Evolutionary conservation across 768 basidiomycete genomes (phyloP), one percentile per base, ranked within the genome.

Genomic region (Boletus subparvulus): DNA sequence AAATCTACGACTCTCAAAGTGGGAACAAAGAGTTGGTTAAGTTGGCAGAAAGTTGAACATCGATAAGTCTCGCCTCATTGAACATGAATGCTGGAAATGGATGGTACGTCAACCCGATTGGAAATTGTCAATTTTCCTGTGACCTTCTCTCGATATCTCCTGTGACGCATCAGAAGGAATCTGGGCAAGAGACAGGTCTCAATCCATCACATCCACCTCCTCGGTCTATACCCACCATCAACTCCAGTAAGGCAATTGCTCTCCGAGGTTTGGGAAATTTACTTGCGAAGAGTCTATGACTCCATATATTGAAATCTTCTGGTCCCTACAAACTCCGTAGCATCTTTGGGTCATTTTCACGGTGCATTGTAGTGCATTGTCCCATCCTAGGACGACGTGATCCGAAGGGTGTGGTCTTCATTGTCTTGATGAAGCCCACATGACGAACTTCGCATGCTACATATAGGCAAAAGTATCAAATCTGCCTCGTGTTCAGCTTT

Each of bases 171-270:
- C 58, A 47, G 46, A 52, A 52, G 43, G 45, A 52, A 55, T 53
- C 49, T 51, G 37, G 44, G 35, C 46, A 40, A 45, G 46, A 51
- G 49, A 61, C 40, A 48, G 37, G 51, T 21, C 32, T 26, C 54
- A 12, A 54, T 61, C 28, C 35, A 57, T 62, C 46, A 61, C 24
- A 51, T 44, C 50, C 54, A 60, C 63, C 52, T 64, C 67, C 65
- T 69, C 65, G 67, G 69, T 65, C 55, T 57, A 61, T 59, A 46
- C 39, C 61, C 55, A 64, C 57, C 50, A 48, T 52, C 43, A 48
- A 47, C 41, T 60, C 56, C 21, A 47, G 59, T 62, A 61, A 62
- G 60, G 61, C 41, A 59, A 61, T 24, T 35, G 24, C 50, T 58
- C 33, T 47, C 53, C 56, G 47, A 39, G 33, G 33, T 47, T 50